Conservation (phyloP, 805 yeast species). For the Suhomyces vadensis region DNA sequence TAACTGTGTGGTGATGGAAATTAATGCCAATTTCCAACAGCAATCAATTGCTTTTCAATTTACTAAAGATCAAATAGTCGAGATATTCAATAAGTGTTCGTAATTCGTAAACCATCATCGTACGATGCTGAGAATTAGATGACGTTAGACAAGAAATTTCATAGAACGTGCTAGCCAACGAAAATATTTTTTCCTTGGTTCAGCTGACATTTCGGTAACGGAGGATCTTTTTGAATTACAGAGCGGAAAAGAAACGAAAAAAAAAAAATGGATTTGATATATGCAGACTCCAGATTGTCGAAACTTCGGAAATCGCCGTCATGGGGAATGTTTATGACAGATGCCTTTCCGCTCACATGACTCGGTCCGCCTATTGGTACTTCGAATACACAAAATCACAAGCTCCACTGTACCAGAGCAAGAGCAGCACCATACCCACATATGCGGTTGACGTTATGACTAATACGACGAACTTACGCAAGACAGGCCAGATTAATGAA, state of each 20-base stretch:
- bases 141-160: not conserved
- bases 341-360: not conserved
- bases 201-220: not conserved
- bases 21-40: too few species aligned
- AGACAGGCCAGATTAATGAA: not conserved
- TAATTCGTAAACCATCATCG: not conserved
- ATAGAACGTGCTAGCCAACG: not conserved
- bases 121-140: not conserved
- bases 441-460: not conserved
- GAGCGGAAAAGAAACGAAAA: slow-evolving; percentile 1
- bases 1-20: not conserved
- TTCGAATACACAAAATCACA: too few species aligned
- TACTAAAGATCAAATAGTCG: too few species aligned
- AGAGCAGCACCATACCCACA: too few species aligned
- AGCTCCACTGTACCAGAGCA: too few species aligned
- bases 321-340: not conserved
- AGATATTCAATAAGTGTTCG: too few species aligned
- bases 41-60: too few species aligned
- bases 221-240: not conserved
- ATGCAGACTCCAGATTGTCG: slow-evolving; percentile 2
- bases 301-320: slow-evolving; percentile 1
- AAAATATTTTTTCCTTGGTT: not conserved
- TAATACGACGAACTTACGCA: not conserved
- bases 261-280: not conserved
- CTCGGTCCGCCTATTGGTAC: not conserved